phyloP scores from a whole-genome alignment of 2,329 filamentous ascomycete genomes.

The Niveomyces coronatus region DNA sequence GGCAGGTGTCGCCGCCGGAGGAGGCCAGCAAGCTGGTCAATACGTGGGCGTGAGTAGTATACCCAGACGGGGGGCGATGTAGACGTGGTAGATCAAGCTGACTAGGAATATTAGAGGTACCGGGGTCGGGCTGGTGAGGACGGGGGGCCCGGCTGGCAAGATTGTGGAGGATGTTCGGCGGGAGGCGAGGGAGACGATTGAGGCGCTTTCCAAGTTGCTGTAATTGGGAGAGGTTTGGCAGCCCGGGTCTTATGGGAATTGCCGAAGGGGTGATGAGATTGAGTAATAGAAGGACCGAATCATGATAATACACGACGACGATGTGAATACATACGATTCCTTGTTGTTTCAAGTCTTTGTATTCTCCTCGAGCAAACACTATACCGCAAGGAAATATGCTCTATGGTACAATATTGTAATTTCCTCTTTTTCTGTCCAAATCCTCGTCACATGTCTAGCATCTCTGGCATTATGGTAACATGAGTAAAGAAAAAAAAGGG shows the following conservation, averaged over 20 bases:
- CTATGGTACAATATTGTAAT: slow-evolving; percentile 5
- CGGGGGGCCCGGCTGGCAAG: slow-evolving; percentile 28
- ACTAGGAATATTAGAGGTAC: slow-evolving; percentile 25
- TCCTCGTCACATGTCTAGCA: slow-evolving; percentile 3
- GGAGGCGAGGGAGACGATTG: slow-evolving; percentile 25
- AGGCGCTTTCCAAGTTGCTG: slow-evolving; percentile 15
- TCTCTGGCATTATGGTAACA: slow-evolving; percentile 2
- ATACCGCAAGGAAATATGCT: slow-evolving; percentile 3
- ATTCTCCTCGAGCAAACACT: not conserved
- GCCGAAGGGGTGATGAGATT: too few relatives aligned
- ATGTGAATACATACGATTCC: too few relatives aligned
- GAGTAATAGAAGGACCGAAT: too few relatives aligned
- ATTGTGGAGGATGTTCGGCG: slow-evolving; percentile 33
- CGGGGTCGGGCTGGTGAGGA: slow-evolving; percentile 34
- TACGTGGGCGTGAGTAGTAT: slow-evolving; percentile 27
- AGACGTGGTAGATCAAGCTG: too few relatives aligned
- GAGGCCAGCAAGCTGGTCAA: slow-evolving; percentile 22
- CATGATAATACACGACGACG: too few relatives aligned
- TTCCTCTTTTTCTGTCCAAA: not conserved
- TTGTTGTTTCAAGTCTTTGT: not conserved
- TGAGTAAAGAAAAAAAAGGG: not conserved
- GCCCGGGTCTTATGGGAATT: not conserved
- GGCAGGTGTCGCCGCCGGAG: slow-evolving; percentile 26
- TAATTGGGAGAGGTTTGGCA: not conserved
- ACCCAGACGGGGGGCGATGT: too few relatives aligned